These are phyloP conservation scores for Pseudozyma hubeiensis DNA, from an alignment of 1,284 basidiomycete species.

Conservation along the genomic window DNA sequence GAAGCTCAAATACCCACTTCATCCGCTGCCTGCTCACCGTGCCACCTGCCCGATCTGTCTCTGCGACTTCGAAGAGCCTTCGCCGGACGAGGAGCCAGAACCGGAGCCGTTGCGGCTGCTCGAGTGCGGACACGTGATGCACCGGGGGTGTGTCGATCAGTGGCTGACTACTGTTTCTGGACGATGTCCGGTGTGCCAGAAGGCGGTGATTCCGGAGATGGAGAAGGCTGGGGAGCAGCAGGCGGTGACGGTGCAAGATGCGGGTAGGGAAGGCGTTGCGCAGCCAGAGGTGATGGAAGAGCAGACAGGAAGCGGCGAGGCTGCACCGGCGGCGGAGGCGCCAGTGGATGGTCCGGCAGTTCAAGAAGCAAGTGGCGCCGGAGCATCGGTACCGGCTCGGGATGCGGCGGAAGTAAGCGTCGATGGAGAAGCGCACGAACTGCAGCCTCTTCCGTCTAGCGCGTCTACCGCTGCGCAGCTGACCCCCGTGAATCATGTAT, in stretches of 20 bases:
- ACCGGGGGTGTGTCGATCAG: constrained; percentile 56
- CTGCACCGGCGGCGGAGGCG: too few relatives aligned
- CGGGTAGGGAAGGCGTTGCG: too few relatives aligned
- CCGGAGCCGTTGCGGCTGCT: constrained; percentile 55
- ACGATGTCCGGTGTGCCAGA: constrained; percentile 60
- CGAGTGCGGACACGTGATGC: constrained; percentile 58
- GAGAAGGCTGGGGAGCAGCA: not conserved
- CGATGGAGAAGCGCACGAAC: constrained; percentile 17
- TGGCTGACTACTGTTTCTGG: constrained; percentile 61
- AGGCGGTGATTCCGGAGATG: constrained; percentile 32
- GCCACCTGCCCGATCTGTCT: constrained; percentile 64
- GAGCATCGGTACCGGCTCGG: too few relatives aligned
- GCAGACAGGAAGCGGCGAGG: too few relatives aligned
- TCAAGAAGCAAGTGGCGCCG: too few relatives aligned
- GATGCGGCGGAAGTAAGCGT: too few relatives aligned
- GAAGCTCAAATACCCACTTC: constrained; percentile 52
- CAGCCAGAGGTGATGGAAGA: too few relatives aligned
- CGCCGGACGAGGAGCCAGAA: constrained; percentile 26
- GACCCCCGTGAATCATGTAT: not conserved
- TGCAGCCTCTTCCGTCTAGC: constrained; percentile 10
- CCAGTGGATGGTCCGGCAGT: too few relatives aligned
- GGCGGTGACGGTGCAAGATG: not conserved
- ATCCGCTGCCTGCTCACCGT: constrained; percentile 55
- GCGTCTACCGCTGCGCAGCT: not conserved
- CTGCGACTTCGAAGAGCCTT: constrained; percentile 55